These are phyloP conservation scores for Phylloporus rhodoxanthus DNA, from an alignment of 768 basidiomycete genomes.

Conservation along the genomic window DNA sequence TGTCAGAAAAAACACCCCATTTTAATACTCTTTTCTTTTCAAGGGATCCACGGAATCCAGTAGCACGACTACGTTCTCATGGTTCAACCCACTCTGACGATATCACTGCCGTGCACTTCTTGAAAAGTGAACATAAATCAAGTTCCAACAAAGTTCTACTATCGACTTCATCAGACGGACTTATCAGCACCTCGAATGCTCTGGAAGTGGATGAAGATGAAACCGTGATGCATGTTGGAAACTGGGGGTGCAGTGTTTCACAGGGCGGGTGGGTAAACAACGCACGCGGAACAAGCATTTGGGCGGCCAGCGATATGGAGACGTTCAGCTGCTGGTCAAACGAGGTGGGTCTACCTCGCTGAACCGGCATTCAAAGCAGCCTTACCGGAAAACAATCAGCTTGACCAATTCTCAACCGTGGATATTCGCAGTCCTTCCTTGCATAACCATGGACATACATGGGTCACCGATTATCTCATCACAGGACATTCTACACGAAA, in stretches of 20 bases:
- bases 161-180: slow-evolving; percentile 82
- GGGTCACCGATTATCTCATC: slow-evolving; percentile 79
- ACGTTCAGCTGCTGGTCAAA: slow-evolving; percentile 80
- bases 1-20: background rate
- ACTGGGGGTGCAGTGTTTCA: slow-evolving; percentile 77
- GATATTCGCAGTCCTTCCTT: slow-evolving; percentile 65
- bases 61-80: slow-evolving; percentile 66
- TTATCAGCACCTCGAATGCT: slow-evolving; percentile 66
- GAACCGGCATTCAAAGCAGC: background rate
- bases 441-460: slow-evolving; percentile 50
- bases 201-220: slow-evolving; percentile 86
- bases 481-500: slow-evolving; percentile 36
- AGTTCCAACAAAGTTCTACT: slow-evolving; percentile 46
- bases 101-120: slow-evolving; percentile 69
- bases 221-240: slow-evolving; percentile 72
- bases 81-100: slow-evolving; percentile 90
- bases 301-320: slow-evolving; percentile 94
- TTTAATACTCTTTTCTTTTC: background rate
- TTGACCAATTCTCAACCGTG: slow-evolving; percentile 49
- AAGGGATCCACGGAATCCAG: slow-evolving; percentile 84
- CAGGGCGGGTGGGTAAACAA: slow-evolving; percentile 63
- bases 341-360: slow-evolving; percentile 42
- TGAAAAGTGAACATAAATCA: slow-evolving; percentile 25
- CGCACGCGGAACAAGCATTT: slow-evolving; percentile 42
- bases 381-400: slow-evolving; percentile 33